Evolutionary conservation across 2,329 filamentous ascomycete genomes (phyloP), one percentile per base, ranked within the genome.

Genomic region (Talaromyces rugulosus): DNA sequence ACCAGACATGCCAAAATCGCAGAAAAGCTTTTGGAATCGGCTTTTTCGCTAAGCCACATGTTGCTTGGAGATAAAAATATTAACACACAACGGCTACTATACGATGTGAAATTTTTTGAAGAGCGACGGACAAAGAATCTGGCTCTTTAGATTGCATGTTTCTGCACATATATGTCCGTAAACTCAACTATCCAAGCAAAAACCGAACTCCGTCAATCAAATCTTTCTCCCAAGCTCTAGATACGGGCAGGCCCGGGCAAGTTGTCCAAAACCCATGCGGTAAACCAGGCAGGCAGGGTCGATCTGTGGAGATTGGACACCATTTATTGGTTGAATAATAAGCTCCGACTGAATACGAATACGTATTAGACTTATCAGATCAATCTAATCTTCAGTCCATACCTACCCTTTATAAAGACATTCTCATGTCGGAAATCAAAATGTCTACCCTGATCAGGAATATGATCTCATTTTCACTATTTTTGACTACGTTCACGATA

Each of bases 381-480:
- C 33, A n/a, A 56, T 42, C 54, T 56, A 56, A 23, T 56, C 34
- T 54, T 31, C 7, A n/a, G 27, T 9, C 51, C n/a, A n/a, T n/a
- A 18, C 23, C 12, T 8, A 5, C 23, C 4, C 12, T 31, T 54
- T 31, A 54, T 5, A 54, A 54, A 11, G 5, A 34, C 33, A 8
- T 11, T 12, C 9, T 5, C 7, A 8, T 12, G 33, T n/a, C n/a
- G 33, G 12, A 52, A 67, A 67, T 4, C 66, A 63, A 74, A 75
- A 81, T 5, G 77, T 77, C 59, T 74, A 72, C 0, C 78, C 52
- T n/a, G 30, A 31, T 54, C 7, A 40, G 33, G 31, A 56, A 56
- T 18, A 23, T 56, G 31, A 27, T 56, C 31, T 33, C 31, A 33
- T 33, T 33, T 7, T 33, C 31, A 9, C 31, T 33, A 33, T 33